These are phyloP conservation scores for Yarrowia sp. DNA, from an alignment of 805 yeast species.

Conservation along the genomic window DNA sequence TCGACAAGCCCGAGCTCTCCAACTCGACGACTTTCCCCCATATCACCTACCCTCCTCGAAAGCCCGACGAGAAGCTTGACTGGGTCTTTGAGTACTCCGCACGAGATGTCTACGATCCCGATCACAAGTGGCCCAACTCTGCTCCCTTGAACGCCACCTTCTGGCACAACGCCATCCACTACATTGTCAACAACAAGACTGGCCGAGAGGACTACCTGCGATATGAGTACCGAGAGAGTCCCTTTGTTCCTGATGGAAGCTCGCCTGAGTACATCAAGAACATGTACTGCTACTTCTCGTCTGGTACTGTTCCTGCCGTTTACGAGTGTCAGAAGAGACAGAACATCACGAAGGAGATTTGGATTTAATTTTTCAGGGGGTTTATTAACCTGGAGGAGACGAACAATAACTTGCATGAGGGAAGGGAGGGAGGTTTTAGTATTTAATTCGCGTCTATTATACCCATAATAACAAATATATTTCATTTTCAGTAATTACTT, in stretches of 20 bases:
- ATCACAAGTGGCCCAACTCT: conserved; percentile 53
- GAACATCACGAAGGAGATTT: conserved; percentile 25
- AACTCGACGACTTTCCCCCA: conserved; percentile 12
- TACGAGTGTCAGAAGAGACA: conserved; percentile 30
- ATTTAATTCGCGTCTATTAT: neutral
- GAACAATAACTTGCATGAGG: neutral
- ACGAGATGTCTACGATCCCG: conserved; percentile 45
- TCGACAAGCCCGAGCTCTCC: conserved; percentile 2
- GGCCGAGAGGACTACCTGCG: conserved; percentile 46
- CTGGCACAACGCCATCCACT: conserved; percentile 47
- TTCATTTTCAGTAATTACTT: neutral
- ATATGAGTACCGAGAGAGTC: conserved; percentile 52
- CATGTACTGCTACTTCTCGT: conserved; percentile 43
- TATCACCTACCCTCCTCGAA: conserved; percentile 29
- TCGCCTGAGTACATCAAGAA: conserved; percentile 38
- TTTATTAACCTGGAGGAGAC: no score
- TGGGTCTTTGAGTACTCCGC: conserved; percentile 61
- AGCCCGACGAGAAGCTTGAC: conserved; percentile 43
- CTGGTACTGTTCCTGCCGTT: conserved; percentile 35
- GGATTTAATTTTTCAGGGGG: neutral
- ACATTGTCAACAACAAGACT: conserved; percentile 36
- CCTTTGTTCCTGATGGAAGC: conserved; percentile 51
- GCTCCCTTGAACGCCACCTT: conserved; percentile 65
- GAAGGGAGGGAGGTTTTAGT: neutral
- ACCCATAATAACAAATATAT: neutral